Base-by-base conservation (phyloP, 2,329 filamentous ascomycete genomes). In the Kalmusia sp. region DNA sequence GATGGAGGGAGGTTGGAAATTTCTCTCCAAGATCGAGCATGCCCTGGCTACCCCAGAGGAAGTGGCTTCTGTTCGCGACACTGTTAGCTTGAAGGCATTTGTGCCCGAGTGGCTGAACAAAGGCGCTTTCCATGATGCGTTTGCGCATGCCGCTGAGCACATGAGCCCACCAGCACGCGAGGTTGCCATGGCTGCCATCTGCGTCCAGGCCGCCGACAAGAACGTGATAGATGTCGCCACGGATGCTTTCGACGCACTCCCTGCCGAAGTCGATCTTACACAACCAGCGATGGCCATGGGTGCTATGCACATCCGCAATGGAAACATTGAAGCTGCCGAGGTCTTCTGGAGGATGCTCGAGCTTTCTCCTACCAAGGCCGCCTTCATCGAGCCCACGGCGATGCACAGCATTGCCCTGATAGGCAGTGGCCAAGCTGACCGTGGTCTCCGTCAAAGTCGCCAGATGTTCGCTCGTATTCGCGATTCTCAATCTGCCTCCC, bases 351-450 rank as follows among this genome's bases (percentile, higher is more conserved):
- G 86, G 48, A 80, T 90, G 51, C 80, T 97, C 35, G 78, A 81
- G 49, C 86, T 83, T 58, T 83, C 80, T 33, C 82, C 87, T 2
- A 82, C 86, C 53, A 81, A 85, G 66, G 79, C 82, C 46, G 82
- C 86, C 28, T 88, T 96, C 73, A 89, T 96, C 57, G 92, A 96
- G 77, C 90, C 92, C 21, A 89, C 92, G 11, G 86, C 91, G 52
- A 96, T 97, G 92, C 96, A 93, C 68, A 87, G 90, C 12, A 86
- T 96, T 52, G 91, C 92, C 41, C 81, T 98, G 73, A 89, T 98
- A 69, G 90, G 91, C 49, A 91, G 90, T 58, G 92, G 92, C 35
- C 88, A 92, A 67, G 84, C 93, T 43, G 86, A 88, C n/a, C 91
- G 93, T 68, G 95, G 89, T 44, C 77, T 98, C 53, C 80, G 82